Evolutionary conservation across 805 yeast genomes (phyloP), one percentile per base, ranked within the genome.

Genomic region (Pichia eremophila): DNA sequence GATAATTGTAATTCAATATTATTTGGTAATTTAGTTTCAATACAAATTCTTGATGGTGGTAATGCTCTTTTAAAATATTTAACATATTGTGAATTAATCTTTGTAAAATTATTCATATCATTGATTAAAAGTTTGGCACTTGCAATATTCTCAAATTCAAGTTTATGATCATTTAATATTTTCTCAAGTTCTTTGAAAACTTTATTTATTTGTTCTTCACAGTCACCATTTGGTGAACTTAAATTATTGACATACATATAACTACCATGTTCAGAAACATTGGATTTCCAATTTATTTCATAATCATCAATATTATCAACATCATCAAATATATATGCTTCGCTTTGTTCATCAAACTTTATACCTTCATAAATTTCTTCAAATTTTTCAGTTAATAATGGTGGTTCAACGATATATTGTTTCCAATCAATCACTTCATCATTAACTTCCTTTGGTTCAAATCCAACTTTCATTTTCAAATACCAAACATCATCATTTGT

Each of bases 11-110:
- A 59, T 8, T 62, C 57, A 22, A 47, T 44, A 0, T 63, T 61
- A 1, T 53, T 44, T 1, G 79, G 73, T 3, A 81, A 58, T 1
- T 55, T 54, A 0, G 95, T 75, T 46, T 84, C 83, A 4, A 93
- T 77, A 63, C 98, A 90, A 1, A 87, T 79, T 52, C 99, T 73
- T 1, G 97, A 80, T 0, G 99, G 98, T 1, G 98, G 98, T 36
- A 78, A 69, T 4, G 83, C 79, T 1, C 71, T 59, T 5, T 64
- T 61, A 62, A 89, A 90, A 50, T 69, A 73, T 2, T 61, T 50
- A 25, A 69, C 69, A 62, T 93, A 93, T 0, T 79, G 68, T 2
- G 59, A 45, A 59, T 93, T 93, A 12, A 90, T 74, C 10, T 54
- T 60, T 0, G 66, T 68, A 62, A 93, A 93, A 44, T 76, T 61